phyloP scores from a whole-genome alignment of 1,139 yeast genomes.

The Lipomyces yarrowii region DNA sequence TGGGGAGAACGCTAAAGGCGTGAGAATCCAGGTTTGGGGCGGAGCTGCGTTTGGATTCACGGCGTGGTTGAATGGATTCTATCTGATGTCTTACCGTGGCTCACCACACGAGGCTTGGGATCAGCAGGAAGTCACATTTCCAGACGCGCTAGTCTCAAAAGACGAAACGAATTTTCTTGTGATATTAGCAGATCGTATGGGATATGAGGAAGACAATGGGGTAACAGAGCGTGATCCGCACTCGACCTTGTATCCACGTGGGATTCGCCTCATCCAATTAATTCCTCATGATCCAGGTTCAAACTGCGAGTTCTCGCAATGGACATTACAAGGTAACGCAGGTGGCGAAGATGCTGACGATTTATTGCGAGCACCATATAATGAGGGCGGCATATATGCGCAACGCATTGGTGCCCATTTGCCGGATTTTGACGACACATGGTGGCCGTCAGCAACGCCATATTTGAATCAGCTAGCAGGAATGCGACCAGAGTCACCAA shows the following conservation, averaged over 20 bases:
- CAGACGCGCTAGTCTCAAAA: background rate
- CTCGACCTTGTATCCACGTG: conserved; percentile 25
- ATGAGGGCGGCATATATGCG: conserved; percentile 21
- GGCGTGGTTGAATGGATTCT: conserved; percentile 19
- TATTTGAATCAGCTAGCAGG: conserved; percentile 8
- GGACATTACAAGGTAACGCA: conserved; percentile 23
- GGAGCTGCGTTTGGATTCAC: conserved; percentile 24
- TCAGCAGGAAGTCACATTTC: conserved; percentile 3
- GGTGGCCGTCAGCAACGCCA: conserved; percentile 16
- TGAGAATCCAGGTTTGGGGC: conserved; percentile 19
- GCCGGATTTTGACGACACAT: conserved; percentile 4
- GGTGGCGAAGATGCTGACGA: conserved; percentile 23
- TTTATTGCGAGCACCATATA: conserved; percentile 24
- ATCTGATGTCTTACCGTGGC: conserved; percentile 17
- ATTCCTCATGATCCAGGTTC: conserved; percentile 2
- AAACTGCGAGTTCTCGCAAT: conserved; percentile 9
- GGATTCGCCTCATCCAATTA: conserved; percentile 12
- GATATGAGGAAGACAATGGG: conserved; percentile 22
- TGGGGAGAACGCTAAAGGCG: conserved; percentile 7
- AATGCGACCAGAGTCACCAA: background rate
- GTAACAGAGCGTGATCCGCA: conserved; percentile 14
- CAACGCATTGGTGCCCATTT: conserved; percentile 25
- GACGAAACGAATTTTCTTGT: conserved; percentile 14
- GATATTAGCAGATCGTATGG: conserved; percentile 21
- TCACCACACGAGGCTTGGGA: conserved; percentile 4